A percentile compares a stretch with the other conserved stretches of the same genome.
phyloP scores from a whole-genome alignment of 768 basidiomycete genomes.

The Cyathus striatus region DNA sequence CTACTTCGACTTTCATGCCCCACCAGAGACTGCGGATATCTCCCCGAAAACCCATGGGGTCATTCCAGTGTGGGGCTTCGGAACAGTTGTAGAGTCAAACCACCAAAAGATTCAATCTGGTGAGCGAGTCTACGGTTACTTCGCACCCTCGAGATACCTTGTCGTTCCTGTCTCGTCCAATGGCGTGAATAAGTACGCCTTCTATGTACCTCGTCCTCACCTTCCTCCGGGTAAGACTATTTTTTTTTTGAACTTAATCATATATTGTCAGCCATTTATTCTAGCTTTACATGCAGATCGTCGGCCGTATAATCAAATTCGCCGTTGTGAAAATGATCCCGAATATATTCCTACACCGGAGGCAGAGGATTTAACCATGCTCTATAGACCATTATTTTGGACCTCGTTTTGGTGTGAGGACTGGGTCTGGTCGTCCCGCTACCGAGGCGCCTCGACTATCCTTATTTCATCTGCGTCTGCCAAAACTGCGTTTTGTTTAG shows the following conservation, averaged over 20 bases:
- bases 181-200: constrained; percentile 48
- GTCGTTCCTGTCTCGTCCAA: constrained; percentile 43
- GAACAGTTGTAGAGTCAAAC: constrained; percentile 45
- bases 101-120: constrained; percentile 43
- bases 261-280: neutral
- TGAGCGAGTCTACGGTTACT: constrained; percentile 61
- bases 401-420: constrained; percentile 75
- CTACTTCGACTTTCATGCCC: constrained; percentile 63
- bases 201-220: constrained; percentile 57
- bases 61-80: constrained; percentile 73
- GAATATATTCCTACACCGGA: constrained; percentile 43
- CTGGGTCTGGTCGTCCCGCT: constrained; percentile 49
- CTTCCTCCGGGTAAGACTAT: constrained; percentile 46
- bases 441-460: constrained; percentile 44
- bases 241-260: neutral
- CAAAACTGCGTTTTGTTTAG: constrained; percentile 68
- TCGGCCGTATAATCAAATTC: constrained; percentile 64
- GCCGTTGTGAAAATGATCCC: constrained; percentile 51
- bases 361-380: constrained; percentile 62
- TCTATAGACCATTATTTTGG: constrained; percentile 72
- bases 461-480: constrained; percentile 69
- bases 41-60: constrained; percentile 52
- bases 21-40: constrained; percentile 32
- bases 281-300: constrained; percentile 36
- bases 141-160: constrained; percentile 56